Percentiles rank a stretch among this genome's conserved stretches.
phyloP scores from a whole-genome alignment of 169 alveolate genomes.

The Condylostoma magnum region DNA sequence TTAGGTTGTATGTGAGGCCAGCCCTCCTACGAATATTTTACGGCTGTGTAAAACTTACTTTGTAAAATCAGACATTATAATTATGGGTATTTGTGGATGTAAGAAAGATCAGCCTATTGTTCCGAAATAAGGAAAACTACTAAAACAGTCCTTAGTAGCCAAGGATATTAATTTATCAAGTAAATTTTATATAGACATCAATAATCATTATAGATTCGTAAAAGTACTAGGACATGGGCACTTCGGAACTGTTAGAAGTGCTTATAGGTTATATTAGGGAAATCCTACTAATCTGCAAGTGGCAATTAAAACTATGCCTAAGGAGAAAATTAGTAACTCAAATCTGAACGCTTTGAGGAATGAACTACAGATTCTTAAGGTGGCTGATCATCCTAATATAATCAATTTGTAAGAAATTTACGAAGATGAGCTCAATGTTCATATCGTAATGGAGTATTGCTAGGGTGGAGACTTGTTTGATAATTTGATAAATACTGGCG shows the following conservation, averaged over 20 bases:
- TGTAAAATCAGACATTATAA: neutral
- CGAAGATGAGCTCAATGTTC: constrained; percentile 46
- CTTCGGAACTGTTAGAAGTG: constrained; percentile 16
- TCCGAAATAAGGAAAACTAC: too few relatives aligned
- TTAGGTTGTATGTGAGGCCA: constrained; percentile 48
- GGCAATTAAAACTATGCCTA: too few relatives aligned
- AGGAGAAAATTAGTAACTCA: too few relatives aligned
- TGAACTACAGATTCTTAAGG: constrained; percentile 66
- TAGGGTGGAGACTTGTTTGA: constrained; percentile 65
- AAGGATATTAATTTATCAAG: too few relatives aligned
- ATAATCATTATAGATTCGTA: neutral
- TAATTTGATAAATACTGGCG: constrained; percentile 7
- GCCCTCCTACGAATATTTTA: constrained; percentile 64
- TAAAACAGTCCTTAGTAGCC: too few relatives aligned
- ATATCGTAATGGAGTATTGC: constrained; percentile 56
- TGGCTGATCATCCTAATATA: constrained; percentile 68
- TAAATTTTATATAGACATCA: neutral
- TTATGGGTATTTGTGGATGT: neutral
- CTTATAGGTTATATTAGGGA: too few relatives aligned
- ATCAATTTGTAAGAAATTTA: constrained; percentile 55
- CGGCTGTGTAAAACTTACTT: constrained; percentile 20
- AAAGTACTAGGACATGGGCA: constrained; percentile 17
- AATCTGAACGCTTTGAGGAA: too few relatives aligned
- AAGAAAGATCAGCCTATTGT: too few relatives aligned
- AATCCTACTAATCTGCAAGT: too few relatives aligned